These are phyloP conservation scores for Monosporozyma solicola DNA, from an alignment of 805 yeast species.

Conservation along the genomic window DNA sequence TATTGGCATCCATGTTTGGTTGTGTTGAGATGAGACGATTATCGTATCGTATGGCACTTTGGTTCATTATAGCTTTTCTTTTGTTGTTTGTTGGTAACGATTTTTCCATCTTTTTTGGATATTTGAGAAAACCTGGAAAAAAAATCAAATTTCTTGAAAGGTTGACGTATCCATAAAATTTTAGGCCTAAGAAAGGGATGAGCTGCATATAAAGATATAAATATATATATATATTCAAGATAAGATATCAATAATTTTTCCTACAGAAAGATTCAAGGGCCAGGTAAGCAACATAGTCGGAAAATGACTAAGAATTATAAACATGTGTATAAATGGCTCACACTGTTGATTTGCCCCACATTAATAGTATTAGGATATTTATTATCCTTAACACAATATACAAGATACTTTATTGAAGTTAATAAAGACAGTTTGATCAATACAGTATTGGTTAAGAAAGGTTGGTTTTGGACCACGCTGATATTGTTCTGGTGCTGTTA, in stretches of 20 bases:
- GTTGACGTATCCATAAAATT: background rate
- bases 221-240: no score
- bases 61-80: background rate
- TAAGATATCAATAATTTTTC: no score
- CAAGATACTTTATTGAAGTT: conserved; percentile 1
- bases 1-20: background rate
- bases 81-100: background rate
- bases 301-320: background rate
- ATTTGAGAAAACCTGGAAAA: background rate
- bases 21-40: background rate
- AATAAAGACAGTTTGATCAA: conserved; percentile 66
- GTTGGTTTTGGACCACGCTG: conserved; percentile 84
- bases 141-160: background rate
- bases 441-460: conserved; percentile 68
- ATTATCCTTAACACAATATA: conserved; percentile 1
- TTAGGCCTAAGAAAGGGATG: background rate
- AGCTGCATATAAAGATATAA: background rate
- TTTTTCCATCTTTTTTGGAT: no score
- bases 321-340: background rate
- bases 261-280: background rate
- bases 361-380: conserved; percentile 46
- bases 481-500: conserved; percentile 25
- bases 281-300: background rate
- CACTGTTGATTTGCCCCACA: conserved; percentile 28
- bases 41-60: background rate